Percentiles rank a stretch among this genome's conserved stretches.
Evolutionary conservation across 2,329 filamentous ascomycete genomes (phyloP).

Genomic region (Ascochyta fabae): DNA sequence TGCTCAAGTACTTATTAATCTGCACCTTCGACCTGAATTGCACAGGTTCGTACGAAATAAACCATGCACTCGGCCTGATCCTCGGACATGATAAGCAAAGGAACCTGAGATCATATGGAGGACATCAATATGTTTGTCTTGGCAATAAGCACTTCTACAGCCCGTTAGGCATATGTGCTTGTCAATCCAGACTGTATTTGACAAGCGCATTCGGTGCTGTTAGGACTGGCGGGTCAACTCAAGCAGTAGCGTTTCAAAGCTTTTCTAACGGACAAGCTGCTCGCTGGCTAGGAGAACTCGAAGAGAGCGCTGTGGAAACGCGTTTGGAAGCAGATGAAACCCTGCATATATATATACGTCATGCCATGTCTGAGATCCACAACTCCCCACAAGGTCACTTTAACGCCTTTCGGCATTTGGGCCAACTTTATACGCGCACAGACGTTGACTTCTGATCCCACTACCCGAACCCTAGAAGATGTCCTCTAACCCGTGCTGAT

Average conservation of each 20-base stretch:
- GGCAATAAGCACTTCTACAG: neutral
- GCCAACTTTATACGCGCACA: too few species aligned
- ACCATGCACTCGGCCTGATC: neutral
- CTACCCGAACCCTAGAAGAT: conserved; percentile 62
- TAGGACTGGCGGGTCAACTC: too few species aligned
- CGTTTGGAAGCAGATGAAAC: neutral
- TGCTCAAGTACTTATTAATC: neutral
- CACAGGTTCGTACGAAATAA: neutral
- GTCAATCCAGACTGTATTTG: neutral
- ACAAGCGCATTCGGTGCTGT: too few species aligned
- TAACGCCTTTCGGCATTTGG: neutral
- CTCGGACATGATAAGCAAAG: neutral
- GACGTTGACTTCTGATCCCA: too few species aligned
- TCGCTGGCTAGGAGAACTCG: too few species aligned
- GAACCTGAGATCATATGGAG: neutral
- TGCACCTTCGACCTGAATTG: neutral
- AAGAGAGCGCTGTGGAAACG: too few species aligned
- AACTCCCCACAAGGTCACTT: neutral
- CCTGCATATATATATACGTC: neutral
- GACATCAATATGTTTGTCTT: neutral
- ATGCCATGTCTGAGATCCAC: neutral
- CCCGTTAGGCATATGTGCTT: neutral
- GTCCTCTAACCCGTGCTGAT: conserved; percentile 68
- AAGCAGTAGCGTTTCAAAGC: neutral
- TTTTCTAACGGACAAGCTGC: too few species aligned